Percentiles rank a stretch among this genome's conserved stretches.
phyloP scores from a whole-genome alignment of 73 alveolate species.

The Stentor coeruleus region DNA sequence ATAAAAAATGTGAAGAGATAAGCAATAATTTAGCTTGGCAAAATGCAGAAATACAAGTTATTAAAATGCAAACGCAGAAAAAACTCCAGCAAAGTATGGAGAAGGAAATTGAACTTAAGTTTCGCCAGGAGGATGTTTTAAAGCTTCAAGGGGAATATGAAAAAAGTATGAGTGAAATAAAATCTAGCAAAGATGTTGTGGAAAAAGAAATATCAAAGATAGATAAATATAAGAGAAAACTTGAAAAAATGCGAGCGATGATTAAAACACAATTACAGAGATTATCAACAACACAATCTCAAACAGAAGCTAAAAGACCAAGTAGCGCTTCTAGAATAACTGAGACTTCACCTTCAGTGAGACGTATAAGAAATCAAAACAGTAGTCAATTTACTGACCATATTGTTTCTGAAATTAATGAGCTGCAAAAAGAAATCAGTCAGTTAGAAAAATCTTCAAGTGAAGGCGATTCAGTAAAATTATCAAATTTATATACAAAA shows the following conservation, averaged over 20 bases:
- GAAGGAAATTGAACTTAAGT: background rate
- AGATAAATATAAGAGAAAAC: background rate
- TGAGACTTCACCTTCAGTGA: background rate
- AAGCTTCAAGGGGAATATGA: background rate
- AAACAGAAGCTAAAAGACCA: background rate
- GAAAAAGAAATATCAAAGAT: too few species aligned
- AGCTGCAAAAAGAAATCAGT: background rate
- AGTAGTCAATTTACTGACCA: too few species aligned
- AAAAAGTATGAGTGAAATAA: too few species aligned
- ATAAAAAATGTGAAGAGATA: background rate
- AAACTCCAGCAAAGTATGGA: background rate
- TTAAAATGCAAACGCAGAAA: background rate
- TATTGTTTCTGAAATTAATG: background rate
- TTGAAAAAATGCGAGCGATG: background rate
- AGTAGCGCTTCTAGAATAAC: background rate
- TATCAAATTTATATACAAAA: background rate
- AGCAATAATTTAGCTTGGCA: background rate
- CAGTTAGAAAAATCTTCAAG: background rate
- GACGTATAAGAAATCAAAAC: background rate
- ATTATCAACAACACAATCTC: background rate
- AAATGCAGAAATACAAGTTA: background rate
- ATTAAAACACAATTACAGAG: background rate
- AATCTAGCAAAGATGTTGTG: background rate
- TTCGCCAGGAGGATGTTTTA: background rate
- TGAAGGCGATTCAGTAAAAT: background rate